Conservation (phyloP, 805 yeast species). For the Candida koratica region DNA sequence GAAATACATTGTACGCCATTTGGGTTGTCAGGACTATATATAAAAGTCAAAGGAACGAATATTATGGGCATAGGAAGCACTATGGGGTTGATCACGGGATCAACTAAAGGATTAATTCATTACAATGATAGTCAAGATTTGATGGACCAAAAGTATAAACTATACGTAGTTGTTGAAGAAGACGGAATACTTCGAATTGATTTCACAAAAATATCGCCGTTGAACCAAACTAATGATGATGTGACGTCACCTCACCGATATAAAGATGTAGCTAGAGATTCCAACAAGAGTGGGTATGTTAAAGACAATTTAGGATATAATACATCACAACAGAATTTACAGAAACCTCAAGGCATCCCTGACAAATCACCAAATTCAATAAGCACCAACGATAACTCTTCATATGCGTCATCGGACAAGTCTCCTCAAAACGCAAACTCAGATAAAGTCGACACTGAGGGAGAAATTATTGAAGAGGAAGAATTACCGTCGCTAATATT, state of each 20-base stretch:
- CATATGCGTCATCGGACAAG: conserved; percentile 14
- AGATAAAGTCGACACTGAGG: conserved; percentile 17
- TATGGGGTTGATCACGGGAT: conserved; percentile 54
- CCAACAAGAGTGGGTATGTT: background rate
- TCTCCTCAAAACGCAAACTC: conserved; percentile 9
- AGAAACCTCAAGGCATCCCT: conserved; percentile 2
- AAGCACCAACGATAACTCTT: conserved; percentile 14
- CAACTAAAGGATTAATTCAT: conserved; percentile 46
- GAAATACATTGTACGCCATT: conserved; percentile 57
- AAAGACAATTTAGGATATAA: background rate
- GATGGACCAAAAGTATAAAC: conserved; percentile 44
- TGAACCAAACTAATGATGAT: conserved; percentile 14
- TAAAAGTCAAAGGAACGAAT: conserved; percentile 45
- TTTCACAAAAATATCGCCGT: conserved; percentile 44
- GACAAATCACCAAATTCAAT: conserved; percentile 13
- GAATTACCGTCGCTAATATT: conserved; percentile 47
- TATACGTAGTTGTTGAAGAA: conserved; percentile 47
- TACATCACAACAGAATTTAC: conserved; percentile 1
- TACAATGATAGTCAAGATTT: conserved; percentile 47
- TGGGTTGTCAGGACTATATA: conserved; percentile 50
- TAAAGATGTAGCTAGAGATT: conserved; percentile 1
- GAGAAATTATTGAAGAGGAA: conserved; percentile 29
- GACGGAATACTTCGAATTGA: conserved; percentile 46
- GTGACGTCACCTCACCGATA: conserved; percentile 1
- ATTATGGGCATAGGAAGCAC: conserved; percentile 54